These are phyloP conservation scores for Hordeum pubiflorum DNA, from an alignment of 202 grass and related monocot species.

Conservation along the genomic window DNA sequence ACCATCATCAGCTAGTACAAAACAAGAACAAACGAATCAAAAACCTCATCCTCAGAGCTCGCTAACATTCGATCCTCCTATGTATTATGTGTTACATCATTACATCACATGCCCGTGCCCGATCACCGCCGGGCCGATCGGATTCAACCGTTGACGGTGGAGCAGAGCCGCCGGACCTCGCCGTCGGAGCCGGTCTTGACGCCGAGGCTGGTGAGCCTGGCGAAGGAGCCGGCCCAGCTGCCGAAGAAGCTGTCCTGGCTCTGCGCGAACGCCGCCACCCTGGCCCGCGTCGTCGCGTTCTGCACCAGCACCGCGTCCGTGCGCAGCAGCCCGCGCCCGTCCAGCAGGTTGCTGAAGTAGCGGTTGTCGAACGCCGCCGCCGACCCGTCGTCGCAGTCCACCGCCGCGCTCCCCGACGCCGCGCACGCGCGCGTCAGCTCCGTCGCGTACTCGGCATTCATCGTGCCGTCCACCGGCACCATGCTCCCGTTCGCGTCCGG, in stretches of 20 bases:
- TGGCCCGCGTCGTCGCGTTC: conserved; percentile 47
- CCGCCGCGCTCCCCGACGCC: conserved; percentile 17
- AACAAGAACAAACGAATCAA: conserved; percentile 13
- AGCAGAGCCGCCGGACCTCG: conserved; percentile 61
- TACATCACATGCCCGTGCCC: not conserved
- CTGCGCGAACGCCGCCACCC: conserved; percentile 51
- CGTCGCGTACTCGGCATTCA: conserved; percentile 65
- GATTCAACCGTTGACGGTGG: conserved; percentile 39
- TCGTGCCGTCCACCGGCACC: conserved; percentile 48
- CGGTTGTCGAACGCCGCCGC: conserved; percentile 63
- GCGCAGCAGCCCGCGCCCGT: conserved; percentile 57
- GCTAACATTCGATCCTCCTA: not conserved
- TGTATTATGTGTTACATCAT: not conserved
- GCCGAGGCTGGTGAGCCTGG: conserved; percentile 50
- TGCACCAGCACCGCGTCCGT: conserved; percentile 69
- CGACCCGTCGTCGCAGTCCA: conserved; percentile 65
- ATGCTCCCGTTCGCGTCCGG: conserved; percentile 56
- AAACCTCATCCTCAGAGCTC: not conserved
- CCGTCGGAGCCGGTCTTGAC: conserved; percentile 70
- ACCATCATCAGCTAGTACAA: not conserved
- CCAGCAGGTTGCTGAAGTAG: conserved; percentile 75
- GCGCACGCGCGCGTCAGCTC: conserved; percentile 54
- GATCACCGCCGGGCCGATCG: not conserved
- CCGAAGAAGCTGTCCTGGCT: conserved; percentile 65
- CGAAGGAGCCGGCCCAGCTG: conserved; percentile 64